These are phyloP conservation scores for Trichoderma virens DNA, from an alignment of 495 filamentous ascomycete species.

Conservation along the genomic window DNA sequence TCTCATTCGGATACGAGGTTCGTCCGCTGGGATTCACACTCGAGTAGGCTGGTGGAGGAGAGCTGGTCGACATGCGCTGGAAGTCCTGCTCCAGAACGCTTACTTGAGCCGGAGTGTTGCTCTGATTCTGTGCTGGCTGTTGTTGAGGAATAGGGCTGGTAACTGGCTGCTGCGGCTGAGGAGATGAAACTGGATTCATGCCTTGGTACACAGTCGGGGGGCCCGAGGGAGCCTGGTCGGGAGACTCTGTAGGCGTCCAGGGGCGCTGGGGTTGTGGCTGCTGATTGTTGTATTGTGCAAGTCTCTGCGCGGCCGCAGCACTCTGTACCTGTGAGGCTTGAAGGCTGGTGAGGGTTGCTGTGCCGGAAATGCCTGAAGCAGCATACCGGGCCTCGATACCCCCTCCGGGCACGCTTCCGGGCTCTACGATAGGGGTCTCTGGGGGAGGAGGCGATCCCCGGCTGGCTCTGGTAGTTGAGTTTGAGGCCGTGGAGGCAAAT, in stretches of 20 bases:
- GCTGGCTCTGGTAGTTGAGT: constrained; percentile 84
- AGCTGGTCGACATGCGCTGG: constrained; percentile 75
- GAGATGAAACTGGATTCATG: constrained; percentile 42
- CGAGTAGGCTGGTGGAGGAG: constrained; percentile 88
- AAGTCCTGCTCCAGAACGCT: constrained; percentile 81
- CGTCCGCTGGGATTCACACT: constrained; percentile 52
- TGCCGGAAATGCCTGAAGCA: constrained; percentile 78
- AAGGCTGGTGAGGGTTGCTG: constrained; percentile 67
- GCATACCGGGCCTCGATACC: constrained; percentile 87
- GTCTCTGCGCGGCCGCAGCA: constrained; percentile 69
- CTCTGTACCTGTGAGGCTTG: constrained; percentile 77
- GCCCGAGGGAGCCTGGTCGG: constrained; percentile 81
- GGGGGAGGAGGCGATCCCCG: constrained; percentile 92
- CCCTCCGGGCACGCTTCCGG: constrained; percentile 57
- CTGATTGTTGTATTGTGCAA: constrained; percentile 59
- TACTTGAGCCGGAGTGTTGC: constrained; percentile 27
- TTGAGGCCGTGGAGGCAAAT: constrained; percentile 80
- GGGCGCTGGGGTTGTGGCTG: constrained; percentile 54
- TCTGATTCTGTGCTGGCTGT: constrained; percentile 16
- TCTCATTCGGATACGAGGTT: constrained; percentile 69
- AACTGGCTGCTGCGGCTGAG: constrained; percentile 23
- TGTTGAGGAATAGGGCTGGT: constrained; percentile 17
- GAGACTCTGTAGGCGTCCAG: constrained; percentile 94
- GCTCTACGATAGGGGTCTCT: constrained; percentile 82
- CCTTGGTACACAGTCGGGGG: constrained; percentile 93